Conservation (phyloP, 106 monocot genomes). For the Apostasia shenzhenica region DNA sequence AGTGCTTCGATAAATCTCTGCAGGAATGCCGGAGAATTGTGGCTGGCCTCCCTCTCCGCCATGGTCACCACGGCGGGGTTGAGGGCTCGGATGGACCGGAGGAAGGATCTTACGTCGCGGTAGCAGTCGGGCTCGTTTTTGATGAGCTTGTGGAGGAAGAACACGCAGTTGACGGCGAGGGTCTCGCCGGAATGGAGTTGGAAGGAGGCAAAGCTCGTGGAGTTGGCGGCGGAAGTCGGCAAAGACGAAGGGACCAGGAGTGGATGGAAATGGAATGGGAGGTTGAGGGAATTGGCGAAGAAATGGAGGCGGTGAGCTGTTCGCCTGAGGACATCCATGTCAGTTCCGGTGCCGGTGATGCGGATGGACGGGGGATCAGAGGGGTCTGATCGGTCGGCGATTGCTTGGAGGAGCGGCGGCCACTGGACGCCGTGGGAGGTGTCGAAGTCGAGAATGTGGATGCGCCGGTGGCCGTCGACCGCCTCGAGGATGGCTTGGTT, state of each 20-base stretch:
- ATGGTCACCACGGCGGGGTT: conserved; percentile 74
- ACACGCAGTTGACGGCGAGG: conserved; percentile 70
- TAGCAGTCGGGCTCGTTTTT: conserved; percentile 10
- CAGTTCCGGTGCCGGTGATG: conserved; percentile 77
- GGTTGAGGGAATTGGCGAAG: conserved; percentile 61
- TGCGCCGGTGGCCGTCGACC: conserved; percentile 25
- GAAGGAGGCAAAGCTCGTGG: neutral
- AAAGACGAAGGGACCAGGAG: conserved; percentile 33
- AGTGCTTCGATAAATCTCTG: conserved; percentile 54
- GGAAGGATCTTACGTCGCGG: conserved; percentile 26
- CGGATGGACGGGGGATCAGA: conserved; percentile 48
- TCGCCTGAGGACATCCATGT: conserved; percentile 52
- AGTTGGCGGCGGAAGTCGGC: neutral
- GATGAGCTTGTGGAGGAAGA: conserved; percentile 65
- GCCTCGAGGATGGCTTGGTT: conserved; percentile 98
- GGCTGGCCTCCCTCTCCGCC: conserved; percentile 64
- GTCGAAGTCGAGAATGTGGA: conserved; percentile 94
- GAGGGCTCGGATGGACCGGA: conserved; percentile 38
- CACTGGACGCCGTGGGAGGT: conserved; percentile 84
- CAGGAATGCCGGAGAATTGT: conserved; percentile 31
- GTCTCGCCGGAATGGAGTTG: conserved; percentile 48
- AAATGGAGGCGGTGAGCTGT: conserved; percentile 64
- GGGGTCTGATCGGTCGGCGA: conserved; percentile 55
- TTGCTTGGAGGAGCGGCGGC: conserved; percentile 91
- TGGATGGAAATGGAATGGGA: conserved; percentile 78